Evolutionary conservation across 176 grass and related monocot species (phyloP), one percentile per base, ranked within the genome.

Genomic region (Phoenix roebelenii): DNA sequence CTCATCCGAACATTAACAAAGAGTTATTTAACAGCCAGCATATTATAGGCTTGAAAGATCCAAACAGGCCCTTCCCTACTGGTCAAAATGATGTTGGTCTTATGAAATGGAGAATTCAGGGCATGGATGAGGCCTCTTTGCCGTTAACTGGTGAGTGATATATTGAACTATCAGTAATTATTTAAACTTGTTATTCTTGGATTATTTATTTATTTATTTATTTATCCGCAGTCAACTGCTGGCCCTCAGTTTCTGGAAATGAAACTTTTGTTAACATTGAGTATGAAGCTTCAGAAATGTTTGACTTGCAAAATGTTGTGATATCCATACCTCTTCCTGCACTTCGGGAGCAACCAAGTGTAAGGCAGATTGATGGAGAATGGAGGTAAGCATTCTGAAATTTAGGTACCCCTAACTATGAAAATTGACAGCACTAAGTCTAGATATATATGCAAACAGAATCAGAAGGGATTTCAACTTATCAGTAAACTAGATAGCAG

Each of bases 81-180:
- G 84, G 89, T 77, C 88, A 87, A 77, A 95, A 95, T 68, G 89
- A 95, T 64, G 87, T 83, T 58, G 81, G 78, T 65, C 73, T 95
- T 54, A 78, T 95, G 72, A 95, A 89, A 58, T 95, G 89, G 89
- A 89, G 89, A 82, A 85, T 95, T 54, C 89, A 95, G 60, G 82
- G 82, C 5, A 82, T 95, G 81, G 67, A 89, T 25, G 79, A 95
- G 48, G 74, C 79, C 2, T 83, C 82, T 61, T 63, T 89, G 58
- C 89, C 89, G 44, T 66, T 89, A 18, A 85, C 81, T 76, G 84
- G 89, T 93, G 59, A 64, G 23, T 70, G 2, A 55, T 74, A 20
- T 73, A 32, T 39, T 10, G 56, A 51, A 22, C 20, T 69, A 59
- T 51, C 10, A 44, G 2, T 44, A 12, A 51, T 65, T 3, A 50